phyloP scores from a whole-genome alignment of 2,329 filamentous ascomycete genomes.

The Xenoacremonium recifei region DNA sequence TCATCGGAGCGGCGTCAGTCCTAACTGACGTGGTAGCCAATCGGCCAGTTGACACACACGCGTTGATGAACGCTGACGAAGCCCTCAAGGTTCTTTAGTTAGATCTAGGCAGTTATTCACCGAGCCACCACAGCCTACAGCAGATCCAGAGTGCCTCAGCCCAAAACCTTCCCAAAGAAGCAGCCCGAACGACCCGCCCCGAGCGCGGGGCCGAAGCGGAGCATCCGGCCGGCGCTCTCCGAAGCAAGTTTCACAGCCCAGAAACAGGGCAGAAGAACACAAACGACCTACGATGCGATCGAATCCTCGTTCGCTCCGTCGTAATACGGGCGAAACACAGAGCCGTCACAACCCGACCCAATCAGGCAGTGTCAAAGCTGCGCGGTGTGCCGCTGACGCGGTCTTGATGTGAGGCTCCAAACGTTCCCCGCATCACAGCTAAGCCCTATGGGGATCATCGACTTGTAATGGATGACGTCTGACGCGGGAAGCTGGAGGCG shows the following conservation, averaged over 20 bases:
- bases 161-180: too few relatives aligned
- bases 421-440: background rate
- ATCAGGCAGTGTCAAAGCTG: background rate
- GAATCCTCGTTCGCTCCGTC: background rate
- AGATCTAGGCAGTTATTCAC: background rate
- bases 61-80: conserved; percentile 56
- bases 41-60: conserved; percentile 53
- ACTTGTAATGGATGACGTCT: conserved; percentile 2
- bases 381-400: background rate
- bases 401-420: background rate
- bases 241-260: too few relatives aligned
- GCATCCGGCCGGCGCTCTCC: background rate
- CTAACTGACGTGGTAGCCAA: conserved; percentile 61
- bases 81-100: conserved; percentile 29
- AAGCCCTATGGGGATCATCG: background rate
- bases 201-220: background rate
- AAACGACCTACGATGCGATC: background rate
- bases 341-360: background rate
- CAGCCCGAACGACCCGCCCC: background rate
- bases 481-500: background rate
- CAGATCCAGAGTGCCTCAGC: too few relatives aligned
- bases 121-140: too few relatives aligned
- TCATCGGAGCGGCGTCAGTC: conserved; percentile 59
- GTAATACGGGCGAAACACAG: background rate
- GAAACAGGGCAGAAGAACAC: background rate